phyloP scores from a whole-genome alignment of 768 basidiomycete genomes.

The Rhodotorula graminis region DNA sequence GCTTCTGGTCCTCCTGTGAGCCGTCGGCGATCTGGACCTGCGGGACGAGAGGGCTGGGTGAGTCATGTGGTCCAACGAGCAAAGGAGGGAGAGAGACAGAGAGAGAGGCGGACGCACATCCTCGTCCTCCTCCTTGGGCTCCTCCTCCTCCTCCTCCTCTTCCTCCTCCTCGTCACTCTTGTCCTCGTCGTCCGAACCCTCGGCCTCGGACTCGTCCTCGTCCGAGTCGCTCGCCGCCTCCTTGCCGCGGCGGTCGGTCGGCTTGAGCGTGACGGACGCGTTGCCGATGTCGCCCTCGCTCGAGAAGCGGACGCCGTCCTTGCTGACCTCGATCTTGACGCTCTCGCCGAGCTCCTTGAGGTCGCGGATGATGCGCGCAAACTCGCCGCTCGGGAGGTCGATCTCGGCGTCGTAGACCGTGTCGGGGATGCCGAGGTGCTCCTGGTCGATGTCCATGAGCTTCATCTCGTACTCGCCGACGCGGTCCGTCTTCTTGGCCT shows the following conservation, averaged over 20 bases:
- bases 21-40: constrained; percentile 41
- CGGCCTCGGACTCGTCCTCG: constrained; percentile 34
- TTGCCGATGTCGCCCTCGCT: constrained; percentile 93
- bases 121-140: constrained; percentile 46
- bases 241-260: constrained; percentile 47
- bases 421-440: constrained; percentile 90
- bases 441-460: constrained; percentile 97
- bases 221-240: constrained; percentile 16
- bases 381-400: constrained; percentile 78
- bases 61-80: too few relatives aligned
- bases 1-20: constrained; percentile 53
- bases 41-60: too few relatives aligned
- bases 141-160: constrained; percentile 10
- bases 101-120: constrained; percentile 25
- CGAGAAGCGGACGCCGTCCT: constrained; percentile 89
- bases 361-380: constrained; percentile 87
- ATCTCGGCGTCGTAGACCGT: constrained; percentile 94
- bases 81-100: background rate
- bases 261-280: constrained; percentile 76
- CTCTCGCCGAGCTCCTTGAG: constrained; percentile 83
- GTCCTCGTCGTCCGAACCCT: constrained; percentile 39
- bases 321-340: constrained; percentile 89
- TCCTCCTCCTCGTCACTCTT: constrained; percentile 29
- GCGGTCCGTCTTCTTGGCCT: constrained; percentile 82
- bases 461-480: constrained; percentile 99